A percentile compares a stretch with the other conserved stretches of the same genome.
phyloP scores from a whole-genome alignment of 768 basidiomycete genomes.

The Termitomyces bulborhizus region DNA sequence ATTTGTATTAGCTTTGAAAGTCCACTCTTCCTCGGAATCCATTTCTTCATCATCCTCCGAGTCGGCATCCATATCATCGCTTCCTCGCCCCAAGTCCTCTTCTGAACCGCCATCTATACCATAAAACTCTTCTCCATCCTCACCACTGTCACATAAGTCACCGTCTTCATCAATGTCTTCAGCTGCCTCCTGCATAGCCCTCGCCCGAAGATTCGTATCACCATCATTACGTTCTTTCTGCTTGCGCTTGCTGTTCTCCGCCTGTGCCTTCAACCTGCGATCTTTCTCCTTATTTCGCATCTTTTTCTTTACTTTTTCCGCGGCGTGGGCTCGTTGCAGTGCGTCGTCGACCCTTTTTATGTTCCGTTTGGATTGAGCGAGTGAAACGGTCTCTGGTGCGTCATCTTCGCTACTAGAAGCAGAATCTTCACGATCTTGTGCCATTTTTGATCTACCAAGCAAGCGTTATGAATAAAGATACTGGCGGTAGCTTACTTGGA shows the following conservation, averaged over 20 bases:
- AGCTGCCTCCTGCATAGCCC: constrained; percentile 16
- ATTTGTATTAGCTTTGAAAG: constrained; percentile 25
- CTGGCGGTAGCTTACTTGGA: not conserved
- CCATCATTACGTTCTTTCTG: not conserved
- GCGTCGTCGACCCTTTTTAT: constrained; percentile 11
- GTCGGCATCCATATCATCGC: not conserved
- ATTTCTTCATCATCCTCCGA: constrained; percentile 21
- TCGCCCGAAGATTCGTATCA: constrained; percentile 6
- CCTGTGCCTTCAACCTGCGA: constrained; percentile 15
- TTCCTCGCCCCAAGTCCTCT: constrained; percentile 7
- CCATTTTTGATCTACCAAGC: constrained; percentile 2
- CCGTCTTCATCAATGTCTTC: constrained; percentile 20
- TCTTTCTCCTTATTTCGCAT: constrained; percentile 14
- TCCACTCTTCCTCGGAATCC: constrained; percentile 13
- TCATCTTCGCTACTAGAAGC: constrained; percentile 18
- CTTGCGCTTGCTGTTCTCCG: constrained; percentile 12
- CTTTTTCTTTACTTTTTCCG: constrained; percentile 14
- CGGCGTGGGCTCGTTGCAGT: constrained; percentile 10
- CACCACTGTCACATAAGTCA: constrained; percentile 13
- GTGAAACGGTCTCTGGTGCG: constrained; percentile 16
- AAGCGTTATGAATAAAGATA: not conserved
- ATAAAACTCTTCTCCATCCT: constrained; percentile 16
- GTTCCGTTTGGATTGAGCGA: constrained; percentile 15
- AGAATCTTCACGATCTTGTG: constrained; percentile 2
- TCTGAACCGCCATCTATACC: constrained; percentile 17